Conservation (phyloP, 305 asterid species). For the Fraxinus floribunda region DNA sequence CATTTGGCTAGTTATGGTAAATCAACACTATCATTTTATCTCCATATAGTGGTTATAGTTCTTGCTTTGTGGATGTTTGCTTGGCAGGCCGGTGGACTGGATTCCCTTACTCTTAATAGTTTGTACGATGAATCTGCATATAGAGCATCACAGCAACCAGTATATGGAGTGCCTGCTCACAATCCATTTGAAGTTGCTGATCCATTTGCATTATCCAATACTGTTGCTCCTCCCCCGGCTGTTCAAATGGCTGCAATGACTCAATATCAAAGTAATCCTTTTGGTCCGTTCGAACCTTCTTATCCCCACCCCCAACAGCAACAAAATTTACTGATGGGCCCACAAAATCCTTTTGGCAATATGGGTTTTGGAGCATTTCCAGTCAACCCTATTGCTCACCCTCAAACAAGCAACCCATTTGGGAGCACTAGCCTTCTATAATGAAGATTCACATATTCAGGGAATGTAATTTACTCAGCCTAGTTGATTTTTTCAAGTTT, state of each 20-base stretch:
- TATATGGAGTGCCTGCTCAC: slow-evolving; percentile 79
- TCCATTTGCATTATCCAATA: slow-evolving; percentile 62
- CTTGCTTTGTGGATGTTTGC: neutral
- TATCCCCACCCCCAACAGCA: slow-evolving; percentile 56
- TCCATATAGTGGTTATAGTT: neutral
- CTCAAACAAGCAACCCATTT: slow-evolving; percentile 69
- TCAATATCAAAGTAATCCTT: slow-evolving; percentile 66
- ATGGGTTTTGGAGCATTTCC: slow-evolving; percentile 70
- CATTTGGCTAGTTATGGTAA: neutral
- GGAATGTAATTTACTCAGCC: slow-evolving; percentile 35
- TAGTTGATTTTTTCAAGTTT: slow-evolving; percentile 45
- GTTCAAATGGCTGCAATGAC: slow-evolving; percentile 42
- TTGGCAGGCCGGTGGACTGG: slow-evolving; percentile 89
- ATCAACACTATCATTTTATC: neutral
- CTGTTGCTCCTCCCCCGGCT: slow-evolving; percentile 48
- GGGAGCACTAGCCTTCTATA: slow-evolving; percentile 65
- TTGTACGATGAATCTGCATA: slow-evolving; percentile 83
- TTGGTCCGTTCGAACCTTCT: slow-evolving; percentile 62
- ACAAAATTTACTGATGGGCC: slow-evolving; percentile 40
- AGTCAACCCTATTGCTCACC: slow-evolving; percentile 40
- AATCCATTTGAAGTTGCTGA: slow-evolving; percentile 83
- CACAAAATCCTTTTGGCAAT: slow-evolving; percentile 83
- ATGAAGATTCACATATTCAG: slow-evolving; percentile 29
- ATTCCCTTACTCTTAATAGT: slow-evolving; percentile 76
- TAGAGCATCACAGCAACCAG: slow-evolving; percentile 83